Base-by-base conservation (phyloP, 2,329 filamentous ascomycete species). In the Penicillium fuscoglaucum region DNA sequence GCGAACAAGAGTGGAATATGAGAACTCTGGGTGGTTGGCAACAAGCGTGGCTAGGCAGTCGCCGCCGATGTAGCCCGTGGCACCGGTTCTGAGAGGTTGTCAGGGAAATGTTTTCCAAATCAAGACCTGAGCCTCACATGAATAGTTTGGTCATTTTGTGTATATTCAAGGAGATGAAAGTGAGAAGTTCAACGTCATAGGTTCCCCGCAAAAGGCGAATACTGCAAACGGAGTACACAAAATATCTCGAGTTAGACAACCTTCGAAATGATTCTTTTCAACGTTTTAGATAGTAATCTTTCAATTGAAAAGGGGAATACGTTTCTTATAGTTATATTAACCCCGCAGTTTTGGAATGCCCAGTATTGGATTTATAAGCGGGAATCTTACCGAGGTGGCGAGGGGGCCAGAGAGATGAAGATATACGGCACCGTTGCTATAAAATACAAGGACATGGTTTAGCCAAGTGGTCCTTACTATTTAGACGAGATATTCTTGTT, bases 11-110 rank as follows among this genome's bases (percentile, higher is more conserved):
- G 66, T 70, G 1, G 73, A 70, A 58, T 74, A 71, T 26, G 75
- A 68, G 62, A 75, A 76, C 8, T 78, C 74, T 8, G 76, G 73
- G 60, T 81, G 76, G 6, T 72, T 63, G 29, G 75, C 69, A 6
- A 69, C 62, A 15, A 83, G 61, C 2, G 73, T 73, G 59, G 78
- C 74, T 9, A 83, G 71, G 48, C 77, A 73, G 51, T 80, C 79
- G 39, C 81, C 80, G 12, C 80, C 80, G 55, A 83, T 80, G 66
- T 82, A 82, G 46, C 80, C 80, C 5, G 80, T 81, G 2, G 70
- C 73, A 24, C 80, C 80, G 12, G 78, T 81, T 4, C 79, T 80
- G 19, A 13, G 39, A 2, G 3, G 7, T 9, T 2, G 17, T 61
- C 47, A 61, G 50, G 19, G n/a, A 0, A 15, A 15, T 13, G 2